phyloP scores from a whole-genome alignment of 495 filamentous ascomycete genomes.

The Podospora pseudoanserina region DNA sequence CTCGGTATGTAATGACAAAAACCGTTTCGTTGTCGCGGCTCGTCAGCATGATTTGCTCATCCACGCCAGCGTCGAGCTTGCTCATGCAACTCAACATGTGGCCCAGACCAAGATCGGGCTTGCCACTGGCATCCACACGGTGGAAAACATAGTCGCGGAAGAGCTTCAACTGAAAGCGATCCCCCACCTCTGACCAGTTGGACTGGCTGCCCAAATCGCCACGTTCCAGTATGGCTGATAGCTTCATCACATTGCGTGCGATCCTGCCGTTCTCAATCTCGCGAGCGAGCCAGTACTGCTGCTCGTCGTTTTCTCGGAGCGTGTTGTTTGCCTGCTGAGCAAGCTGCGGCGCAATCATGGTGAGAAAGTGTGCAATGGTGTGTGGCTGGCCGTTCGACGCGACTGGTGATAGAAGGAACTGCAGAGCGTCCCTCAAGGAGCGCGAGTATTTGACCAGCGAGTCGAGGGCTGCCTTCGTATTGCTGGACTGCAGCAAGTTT shows the following conservation, averaged over 20 bases:
- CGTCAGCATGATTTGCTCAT: constrained; percentile 81
- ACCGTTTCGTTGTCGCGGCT: constrained; percentile 84
- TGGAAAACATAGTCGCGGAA: constrained; percentile 98
- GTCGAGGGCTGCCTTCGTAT: constrained; percentile 60
- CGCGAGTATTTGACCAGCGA: constrained; percentile 67
- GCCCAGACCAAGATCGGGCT: constrained; percentile 75
- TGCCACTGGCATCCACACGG: constrained; percentile 78
- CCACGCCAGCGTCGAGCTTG: constrained; percentile 85
- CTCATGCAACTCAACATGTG: constrained; percentile 82
- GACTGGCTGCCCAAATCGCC: constrained; percentile 72
- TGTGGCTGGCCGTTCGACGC: constrained; percentile 49
- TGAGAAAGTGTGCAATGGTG: constrained; percentile 72
- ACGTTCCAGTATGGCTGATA: constrained; percentile 81
- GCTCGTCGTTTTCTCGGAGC: constrained; percentile 70
- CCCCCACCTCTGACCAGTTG: constrained; percentile 83
- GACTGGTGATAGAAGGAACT: constrained; percentile 66
- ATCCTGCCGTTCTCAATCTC: constrained; percentile 92
- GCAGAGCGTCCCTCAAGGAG: constrained; percentile 68
- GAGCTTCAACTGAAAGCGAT: constrained; percentile 85
- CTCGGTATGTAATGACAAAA: constrained; percentile 81
- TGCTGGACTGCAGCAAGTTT: constrained; percentile 46
- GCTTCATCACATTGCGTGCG: constrained; percentile 75
- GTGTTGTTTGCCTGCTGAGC: constrained; percentile 66
- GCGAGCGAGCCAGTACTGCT: constrained; percentile 54
- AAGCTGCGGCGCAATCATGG: constrained; percentile 69